Percentiles rank a stretch among this genome's conserved stretches.
These are phyloP conservation scores for Pythium dissimile DNA, from an alignment of 352 stramenopile genomes.

Conservation along the genomic window DNA sequence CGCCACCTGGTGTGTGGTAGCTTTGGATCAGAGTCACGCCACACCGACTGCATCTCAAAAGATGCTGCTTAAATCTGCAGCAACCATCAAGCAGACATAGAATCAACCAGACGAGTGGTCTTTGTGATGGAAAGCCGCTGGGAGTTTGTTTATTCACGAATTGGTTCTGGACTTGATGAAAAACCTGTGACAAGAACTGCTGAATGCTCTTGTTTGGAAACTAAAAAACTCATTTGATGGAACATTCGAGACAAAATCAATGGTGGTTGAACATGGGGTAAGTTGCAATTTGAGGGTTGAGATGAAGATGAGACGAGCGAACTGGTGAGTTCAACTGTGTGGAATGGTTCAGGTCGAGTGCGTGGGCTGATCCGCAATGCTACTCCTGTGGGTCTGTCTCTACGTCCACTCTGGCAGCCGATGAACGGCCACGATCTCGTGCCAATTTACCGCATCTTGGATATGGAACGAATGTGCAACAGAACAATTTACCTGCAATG, in stretches of 20 bases:
- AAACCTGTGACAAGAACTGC: constrained; percentile 18
- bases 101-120: too few relatives aligned
- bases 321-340: not conserved
- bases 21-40: not conserved
- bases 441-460: too few relatives aligned
- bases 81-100: too few relatives aligned
- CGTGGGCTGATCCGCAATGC: constrained; percentile 9
- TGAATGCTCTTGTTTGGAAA: constrained; percentile 5
- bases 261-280: constrained; percentile 2
- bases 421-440: too few relatives aligned
- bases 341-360: constrained; percentile 11
- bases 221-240: constrained; percentile 4
- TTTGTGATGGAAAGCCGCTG: not conserved
- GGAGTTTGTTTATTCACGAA: constrained; percentile 1
- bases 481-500: too few relatives aligned
- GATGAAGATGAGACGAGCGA: constrained; percentile 4
- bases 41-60: not conserved
- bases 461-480: too few relatives aligned
- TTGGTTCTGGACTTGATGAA: not conserved
- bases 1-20: not conserved
- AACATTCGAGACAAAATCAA: not conserved
- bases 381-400: constrained; percentile 17
- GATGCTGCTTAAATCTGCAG: not conserved
- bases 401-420: constrained; percentile 7
- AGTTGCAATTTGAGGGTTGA: constrained; percentile 3